phyloP scores from a whole-genome alignment of 164 flowering plant genomes.

The Magnolia officinalis region DNA sequence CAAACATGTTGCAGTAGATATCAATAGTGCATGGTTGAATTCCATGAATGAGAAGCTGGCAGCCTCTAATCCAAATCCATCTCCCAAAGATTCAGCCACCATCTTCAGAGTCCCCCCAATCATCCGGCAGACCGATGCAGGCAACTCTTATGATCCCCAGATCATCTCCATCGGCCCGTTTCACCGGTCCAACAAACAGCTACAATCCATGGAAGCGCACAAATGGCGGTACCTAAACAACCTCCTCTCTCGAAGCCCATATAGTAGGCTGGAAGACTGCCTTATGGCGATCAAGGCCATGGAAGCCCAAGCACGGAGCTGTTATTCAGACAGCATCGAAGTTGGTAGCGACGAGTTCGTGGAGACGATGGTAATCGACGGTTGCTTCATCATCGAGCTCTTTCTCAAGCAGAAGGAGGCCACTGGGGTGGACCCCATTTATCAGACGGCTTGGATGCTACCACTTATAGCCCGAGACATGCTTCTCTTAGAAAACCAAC shows the following conservation, averaged over 20 bases:
- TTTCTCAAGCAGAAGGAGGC: background rate
- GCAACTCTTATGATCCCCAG: conserved; percentile 5
- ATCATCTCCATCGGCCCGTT: conserved; percentile 13
- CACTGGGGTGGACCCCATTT: background rate
- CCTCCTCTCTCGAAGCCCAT: background rate
- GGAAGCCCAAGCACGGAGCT: background rate
- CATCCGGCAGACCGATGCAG: background rate
- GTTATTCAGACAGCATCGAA: background rate
- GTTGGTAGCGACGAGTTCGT: conserved; percentile 1
- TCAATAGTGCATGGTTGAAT: background rate
- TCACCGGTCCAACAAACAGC: background rate
- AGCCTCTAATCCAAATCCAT: background rate
- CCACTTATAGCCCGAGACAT: background rate
- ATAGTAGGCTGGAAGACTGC: background rate
- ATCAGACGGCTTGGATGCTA: background rate
- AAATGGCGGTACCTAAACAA: conserved; percentile 1
- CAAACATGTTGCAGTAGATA: too few species aligned
- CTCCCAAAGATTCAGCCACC: background rate
- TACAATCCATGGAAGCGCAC: conserved; percentile 2
- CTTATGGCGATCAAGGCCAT: background rate
- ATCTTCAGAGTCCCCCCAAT: conserved; percentile 2
- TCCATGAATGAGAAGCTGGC: background rate
- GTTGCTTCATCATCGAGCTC: conserved; percentile 10
- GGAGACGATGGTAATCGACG: conserved; percentile 8
- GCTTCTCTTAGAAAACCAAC: conserved; percentile 6